Evolutionary conservation across 257 asterid species (phyloP).

Genomic region (Anisodus acutangulus): DNA sequence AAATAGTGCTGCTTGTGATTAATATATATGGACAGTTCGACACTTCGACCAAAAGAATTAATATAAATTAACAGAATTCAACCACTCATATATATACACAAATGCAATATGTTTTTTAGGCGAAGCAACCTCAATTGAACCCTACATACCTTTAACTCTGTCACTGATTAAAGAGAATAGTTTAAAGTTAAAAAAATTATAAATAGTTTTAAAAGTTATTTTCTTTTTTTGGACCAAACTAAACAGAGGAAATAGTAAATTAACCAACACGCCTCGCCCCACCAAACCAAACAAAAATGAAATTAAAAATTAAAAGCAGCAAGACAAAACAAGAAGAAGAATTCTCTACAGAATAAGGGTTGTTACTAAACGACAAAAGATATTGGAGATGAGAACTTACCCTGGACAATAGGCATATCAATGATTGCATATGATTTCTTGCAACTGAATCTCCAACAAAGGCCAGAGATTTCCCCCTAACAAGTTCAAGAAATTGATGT

Average conservation of each 20-base stretch:
- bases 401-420: constrained; percentile 77
- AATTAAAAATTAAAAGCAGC: background rate
- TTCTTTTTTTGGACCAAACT: background rate
- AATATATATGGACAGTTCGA: no score
- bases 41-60: background rate
- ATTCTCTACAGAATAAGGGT: background rate
- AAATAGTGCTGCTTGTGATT: no score
- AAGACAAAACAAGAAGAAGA: background rate
- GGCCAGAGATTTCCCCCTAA: constrained; percentile 62
- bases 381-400: constrained; percentile 34
- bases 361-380: background rate
- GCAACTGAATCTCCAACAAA: constrained; percentile 81
- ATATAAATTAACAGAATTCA: background rate
- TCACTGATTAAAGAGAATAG: background rate
- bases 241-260: constrained; percentile 8
- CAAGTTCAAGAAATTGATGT: constrained; percentile 45
- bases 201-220: background rate
- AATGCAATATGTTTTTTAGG: background rate
- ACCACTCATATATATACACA: background rate
- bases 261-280: background rate
- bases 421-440: constrained; percentile 79
- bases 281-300: background rate
- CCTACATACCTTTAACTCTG: no score
- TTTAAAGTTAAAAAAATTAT: background rate
- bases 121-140: background rate